A percentile compares a stretch with the other conserved stretches of the same genome.
Evolutionary conservation across 345 rosid genomes (phyloP).

Genomic region (Populus nigra): DNA sequence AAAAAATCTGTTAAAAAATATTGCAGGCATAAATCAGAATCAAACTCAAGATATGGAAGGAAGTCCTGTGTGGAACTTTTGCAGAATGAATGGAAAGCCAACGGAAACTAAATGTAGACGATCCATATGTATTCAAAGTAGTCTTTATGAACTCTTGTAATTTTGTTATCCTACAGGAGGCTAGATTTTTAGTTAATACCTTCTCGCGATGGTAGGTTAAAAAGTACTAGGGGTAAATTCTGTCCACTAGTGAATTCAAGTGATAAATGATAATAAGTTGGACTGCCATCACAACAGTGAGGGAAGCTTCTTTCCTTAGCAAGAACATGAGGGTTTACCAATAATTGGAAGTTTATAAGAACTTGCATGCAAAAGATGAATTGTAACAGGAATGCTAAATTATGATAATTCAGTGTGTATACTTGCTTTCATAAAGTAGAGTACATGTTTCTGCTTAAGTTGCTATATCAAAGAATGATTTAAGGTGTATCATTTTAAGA

Average conservation of each 20-base stretch:
- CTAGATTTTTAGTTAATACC: background rate
- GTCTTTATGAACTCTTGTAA: background rate
- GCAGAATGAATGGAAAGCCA: background rate
- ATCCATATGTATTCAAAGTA: background rate
- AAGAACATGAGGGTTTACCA: background rate
- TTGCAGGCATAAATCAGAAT: background rate
- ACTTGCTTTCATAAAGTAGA: too few relatives aligned
- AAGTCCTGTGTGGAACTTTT: background rate
- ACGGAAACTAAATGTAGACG: background rate
- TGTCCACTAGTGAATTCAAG: background rate
- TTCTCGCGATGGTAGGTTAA: too few relatives aligned
- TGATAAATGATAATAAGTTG: background rate
- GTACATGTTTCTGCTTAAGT: background rate
- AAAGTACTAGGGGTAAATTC: background rate
- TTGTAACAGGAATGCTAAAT: background rate
- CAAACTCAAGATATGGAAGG: background rate
- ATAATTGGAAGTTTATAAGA: background rate
- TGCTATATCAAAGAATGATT: background rate
- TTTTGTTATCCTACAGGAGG: background rate
- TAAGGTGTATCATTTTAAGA: slow-evolving; percentile 4
- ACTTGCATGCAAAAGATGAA: background rate
- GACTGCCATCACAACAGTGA: background rate
- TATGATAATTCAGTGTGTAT: background rate
- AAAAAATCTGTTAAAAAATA: background rate
- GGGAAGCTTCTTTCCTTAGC: background rate